A percentile compares a stretch with the other conserved stretches of the same genome.
Conservation (phyloP, 108 stramenopile genomes). For the Phaeodactylum tricornutum region DNA sequence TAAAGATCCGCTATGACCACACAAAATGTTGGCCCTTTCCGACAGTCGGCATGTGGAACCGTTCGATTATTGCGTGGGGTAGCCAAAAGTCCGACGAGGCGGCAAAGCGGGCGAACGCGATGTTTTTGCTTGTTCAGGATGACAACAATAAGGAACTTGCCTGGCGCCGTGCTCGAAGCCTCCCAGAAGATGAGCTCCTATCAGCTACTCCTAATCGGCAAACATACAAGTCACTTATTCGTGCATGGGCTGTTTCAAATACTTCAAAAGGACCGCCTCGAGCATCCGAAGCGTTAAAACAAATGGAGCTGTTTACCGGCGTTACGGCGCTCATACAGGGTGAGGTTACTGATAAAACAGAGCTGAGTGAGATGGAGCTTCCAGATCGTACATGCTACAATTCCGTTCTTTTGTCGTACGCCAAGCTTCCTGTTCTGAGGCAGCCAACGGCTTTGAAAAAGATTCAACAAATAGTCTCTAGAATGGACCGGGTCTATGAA, state of each 20-base stretch:
- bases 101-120: conserved; percentile 2
- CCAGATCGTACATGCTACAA: conserved; percentile 2
- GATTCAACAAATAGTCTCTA: background rate
- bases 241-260: conserved; percentile 3
- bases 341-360: background rate
- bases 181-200: background rate
- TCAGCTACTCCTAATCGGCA: background rate
- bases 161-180: too few species aligned
- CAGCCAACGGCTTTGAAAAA: conserved; percentile 3
- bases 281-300: background rate
- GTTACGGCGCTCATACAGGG: background rate
- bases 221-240: background rate
- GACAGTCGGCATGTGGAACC: background rate
- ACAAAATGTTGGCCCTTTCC: background rate
- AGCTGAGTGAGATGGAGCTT: background rate
- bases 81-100: background rate
- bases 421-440: background rate
- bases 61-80: conserved; percentile 2
- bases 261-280: background rate
- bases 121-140: background rate
- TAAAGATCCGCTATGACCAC: background rate
- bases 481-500: conserved; percentile 2
- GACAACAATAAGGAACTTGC: conserved; percentile 2
- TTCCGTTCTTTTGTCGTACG: background rate
- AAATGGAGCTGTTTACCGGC: background rate